Evolutionary conservation across 139 green algal genomes (phyloP), one percentile per base, ranked within the genome.

Genomic region (Micromonas commoda): DNA sequence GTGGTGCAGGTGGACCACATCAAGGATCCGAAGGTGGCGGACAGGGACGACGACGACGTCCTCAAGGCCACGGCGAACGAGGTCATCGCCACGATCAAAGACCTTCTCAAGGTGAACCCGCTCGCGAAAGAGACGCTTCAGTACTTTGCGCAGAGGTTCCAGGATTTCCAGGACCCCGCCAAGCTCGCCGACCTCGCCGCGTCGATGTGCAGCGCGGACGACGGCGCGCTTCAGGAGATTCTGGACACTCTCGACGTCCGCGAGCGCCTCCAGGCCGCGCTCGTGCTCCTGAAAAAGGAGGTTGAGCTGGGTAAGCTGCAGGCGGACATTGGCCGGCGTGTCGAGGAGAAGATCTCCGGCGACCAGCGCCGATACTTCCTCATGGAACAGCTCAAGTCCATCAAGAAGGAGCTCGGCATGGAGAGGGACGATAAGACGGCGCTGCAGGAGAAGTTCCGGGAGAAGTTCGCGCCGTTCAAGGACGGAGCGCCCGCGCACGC

Each of bases 371-470:
- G 88, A 60, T 97, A 96, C 88, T 91, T 99, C 68, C 83, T 98
- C n/a, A 96, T 96, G 93, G 95, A 99, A 86, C 94, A 98, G 88
- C 87, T 98, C 31, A 93, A 93, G 76, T 87, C 72, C 81, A 98
- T 98, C 83, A 98, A 98, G 86, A 94, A 96, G 82, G 94, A 87
- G 73, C 86, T 99, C 73, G 94, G 94, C 19, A 86, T 99, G 81
- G 95, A 98, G 82, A 92, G 93, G 81, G 95, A 98, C 85, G 94
- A 98, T 83, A 98, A 98, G 86, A 90, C 81, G 9, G 90, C 90
- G 2, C 84, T 98, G 24, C 83, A 96, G 33, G 87, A 91, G 74
- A 94, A 91, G 88, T 89, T 90, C 63, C n/a, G 38, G 45, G 79
- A 88, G 66, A 86, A 82, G 80, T 75, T 89, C 26, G 76, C 81